Conservation (phyloP, 2,329 filamentous ascomycete species). For the Beauveria medogensis region DNA sequence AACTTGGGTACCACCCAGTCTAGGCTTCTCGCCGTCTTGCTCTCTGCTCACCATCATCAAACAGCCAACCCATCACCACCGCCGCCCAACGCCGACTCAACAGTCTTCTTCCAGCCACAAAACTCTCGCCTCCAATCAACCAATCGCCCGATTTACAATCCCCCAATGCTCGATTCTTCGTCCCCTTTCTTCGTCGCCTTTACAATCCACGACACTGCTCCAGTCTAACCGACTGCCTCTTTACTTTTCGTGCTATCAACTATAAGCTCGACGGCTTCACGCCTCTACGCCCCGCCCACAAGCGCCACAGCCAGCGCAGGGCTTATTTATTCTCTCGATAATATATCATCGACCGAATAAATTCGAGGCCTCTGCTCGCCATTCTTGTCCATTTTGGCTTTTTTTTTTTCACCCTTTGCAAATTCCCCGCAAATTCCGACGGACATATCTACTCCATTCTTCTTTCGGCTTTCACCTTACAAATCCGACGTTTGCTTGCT, state of each 20-base stretch:
- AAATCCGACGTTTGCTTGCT: too few relatives aligned
- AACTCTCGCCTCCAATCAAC: background rate
- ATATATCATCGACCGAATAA: background rate
- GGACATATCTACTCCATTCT: too few relatives aligned
- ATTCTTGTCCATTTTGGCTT: background rate
- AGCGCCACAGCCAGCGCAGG: constrained; percentile 8
- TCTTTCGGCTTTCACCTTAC: too few relatives aligned
- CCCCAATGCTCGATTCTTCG: background rate
- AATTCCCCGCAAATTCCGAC: too few relatives aligned
- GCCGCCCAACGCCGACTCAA: background rate
- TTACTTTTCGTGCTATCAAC: background rate
- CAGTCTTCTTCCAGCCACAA: background rate
- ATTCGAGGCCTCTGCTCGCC: background rate
- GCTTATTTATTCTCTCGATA: background rate
- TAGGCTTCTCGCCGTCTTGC: background rate
- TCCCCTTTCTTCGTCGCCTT: background rate
- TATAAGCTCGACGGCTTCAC: background rate
- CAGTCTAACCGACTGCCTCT: background rate
- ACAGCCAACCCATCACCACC: background rate
- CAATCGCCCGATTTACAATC: background rate
- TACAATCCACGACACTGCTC: background rate
- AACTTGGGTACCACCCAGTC: background rate
- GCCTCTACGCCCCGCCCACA: constrained; percentile 2
- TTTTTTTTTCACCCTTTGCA: background rate
- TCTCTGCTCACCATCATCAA: background rate